Evolutionary conservation across 257 asterid genomes (phyloP).

Genomic region (Striga asiatica): DNA sequence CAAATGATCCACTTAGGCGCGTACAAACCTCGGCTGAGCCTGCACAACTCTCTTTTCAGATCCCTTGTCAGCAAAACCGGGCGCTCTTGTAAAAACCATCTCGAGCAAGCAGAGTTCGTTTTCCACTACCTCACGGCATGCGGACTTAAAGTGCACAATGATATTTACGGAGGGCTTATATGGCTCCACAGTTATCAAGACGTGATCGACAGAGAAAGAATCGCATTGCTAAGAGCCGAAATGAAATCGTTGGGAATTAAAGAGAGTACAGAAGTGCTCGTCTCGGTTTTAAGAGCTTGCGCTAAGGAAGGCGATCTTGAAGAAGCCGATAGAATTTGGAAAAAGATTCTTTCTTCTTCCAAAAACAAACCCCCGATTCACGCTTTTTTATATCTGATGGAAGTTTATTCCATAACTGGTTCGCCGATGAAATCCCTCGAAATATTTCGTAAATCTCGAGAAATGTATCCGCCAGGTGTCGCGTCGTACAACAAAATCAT

Average conservation of each 20-base stretch:
- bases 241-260: constrained; percentile 47
- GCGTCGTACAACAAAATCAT: constrained; percentile 61
- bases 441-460: constrained; percentile 51
- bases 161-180: constrained; percentile 73
- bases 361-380: constrained; percentile 38
- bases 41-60: constrained; percentile 77
- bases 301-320: constrained; percentile 64
- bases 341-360: constrained; percentile 28
- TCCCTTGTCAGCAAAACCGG: constrained; percentile 59
- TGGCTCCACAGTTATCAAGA: constrained; percentile 93
- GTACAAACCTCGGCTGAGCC: constrained; percentile 72
- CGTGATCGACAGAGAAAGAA: constrained; percentile 58
- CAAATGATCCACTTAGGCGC: constrained; percentile 89
- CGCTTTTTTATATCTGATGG: constrained; percentile 69
- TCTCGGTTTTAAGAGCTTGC: constrained; percentile 73
- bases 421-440: constrained; percentile 54
- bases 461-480: constrained; percentile 27
- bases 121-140: constrained; percentile 52
- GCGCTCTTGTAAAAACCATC: constrained; percentile 39
- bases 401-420: constrained; percentile 51
- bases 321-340: constrained; percentile 71
- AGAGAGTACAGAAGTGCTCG: constrained; percentile 52
- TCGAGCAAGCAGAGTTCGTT: constrained; percentile 81
- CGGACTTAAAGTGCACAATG: constrained; percentile 56
- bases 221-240: constrained; percentile 44